These are phyloP conservation scores for Cladobotryum protrusum DNA, from an alignment of 2,329 filamentous ascomycete genomes.

Conservation along the genomic window DNA sequence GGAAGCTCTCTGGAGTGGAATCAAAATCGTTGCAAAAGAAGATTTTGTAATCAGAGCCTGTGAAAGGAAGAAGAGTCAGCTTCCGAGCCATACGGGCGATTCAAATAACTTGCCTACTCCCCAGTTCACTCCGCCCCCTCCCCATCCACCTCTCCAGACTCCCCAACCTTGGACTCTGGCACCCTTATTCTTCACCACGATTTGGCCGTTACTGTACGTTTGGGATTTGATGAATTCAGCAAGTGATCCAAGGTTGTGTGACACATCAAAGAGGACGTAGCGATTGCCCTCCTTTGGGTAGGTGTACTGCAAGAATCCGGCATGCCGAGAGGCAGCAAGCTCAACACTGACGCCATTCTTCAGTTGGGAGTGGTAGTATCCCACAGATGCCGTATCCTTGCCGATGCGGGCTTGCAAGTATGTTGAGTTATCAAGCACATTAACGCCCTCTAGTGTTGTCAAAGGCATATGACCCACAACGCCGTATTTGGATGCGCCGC, in stretches of 20 bases:
- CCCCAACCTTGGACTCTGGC: constrained; percentile 40
- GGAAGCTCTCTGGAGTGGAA: constrained; percentile 19
- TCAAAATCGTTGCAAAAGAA: constrained; percentile 14
- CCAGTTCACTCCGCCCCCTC: constrained; percentile 7
- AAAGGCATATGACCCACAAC: constrained; percentile 45
- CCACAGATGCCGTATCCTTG: constrained; percentile 41
- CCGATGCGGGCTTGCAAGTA: constrained; percentile 38
- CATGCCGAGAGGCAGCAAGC: constrained; percentile 42
- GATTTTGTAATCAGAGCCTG: constrained; percentile 13
- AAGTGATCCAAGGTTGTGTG: constrained; percentile 40
- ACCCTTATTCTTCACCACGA: constrained; percentile 31
- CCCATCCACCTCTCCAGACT: constrained; percentile 27
- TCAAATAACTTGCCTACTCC: constrained; percentile 4
- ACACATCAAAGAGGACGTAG: constrained; percentile 40
- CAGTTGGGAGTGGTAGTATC: constrained; percentile 47
- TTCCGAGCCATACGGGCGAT: not conserved
- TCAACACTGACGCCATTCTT: constrained; percentile 43
- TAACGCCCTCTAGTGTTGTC: constrained; percentile 33
- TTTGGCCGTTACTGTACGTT: constrained; percentile 34
- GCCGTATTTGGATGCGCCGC: constrained; percentile 54
- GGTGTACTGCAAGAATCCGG: constrained; percentile 46
- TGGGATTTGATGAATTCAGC: constrained; percentile 31
- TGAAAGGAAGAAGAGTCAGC: not conserved
- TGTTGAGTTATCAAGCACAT: constrained; percentile 41
- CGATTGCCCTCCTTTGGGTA: constrained; percentile 36